Evolutionary conservation across 2,329 filamentous ascomycete species (phyloP), one percentile per base, ranked within the genome.

Genomic region (Periconia sp.): DNA sequence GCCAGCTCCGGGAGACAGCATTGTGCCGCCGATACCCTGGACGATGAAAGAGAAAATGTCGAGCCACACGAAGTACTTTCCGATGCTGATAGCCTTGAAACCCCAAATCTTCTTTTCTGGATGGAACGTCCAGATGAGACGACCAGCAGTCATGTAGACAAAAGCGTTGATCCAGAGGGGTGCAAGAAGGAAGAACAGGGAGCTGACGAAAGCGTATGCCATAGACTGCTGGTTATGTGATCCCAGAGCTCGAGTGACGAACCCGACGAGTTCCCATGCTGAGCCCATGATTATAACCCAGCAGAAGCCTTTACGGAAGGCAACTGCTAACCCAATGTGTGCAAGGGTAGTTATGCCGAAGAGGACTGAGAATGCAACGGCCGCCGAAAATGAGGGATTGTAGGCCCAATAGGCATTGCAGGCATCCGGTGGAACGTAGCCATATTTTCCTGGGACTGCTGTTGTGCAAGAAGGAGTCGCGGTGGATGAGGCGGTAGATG

Each of bases 21-120:
- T 73, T 26, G 47, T 44, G 11, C 66, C 74, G 16, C 72, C 75
- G 4, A 50, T 60, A 12, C 60, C 61, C 48, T 79, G 76, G 7
- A 78, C 59, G 15, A 78, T 22, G 52, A 78, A 79, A 5, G 72
- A 59, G 9, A 71, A 28, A 22, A 78, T 63, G 43, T 78, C 75
- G 5, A 75, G 64, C 43, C 65, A 63, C 13, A 78, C 74, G 36
- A 78, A 78, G 43, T 72, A 65, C 16, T 61, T 63, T 3, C 66
- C 71, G 12, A 75, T 65, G 12, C 62, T 61, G 6, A 56, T 56
- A 0, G 72, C 70, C 15, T 70, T 66, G 44, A 76, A 59, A 2
- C 61, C 47, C 23, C 51, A 61, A 2, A 75, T 45, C n/a, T 46
- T 56, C n/a, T 62, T 58, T 1, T 59, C 54, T 0, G 68, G 63